Conservation (phyloP, 164 flowering plant genomes). For the Kingdonia uniflora region DNA sequence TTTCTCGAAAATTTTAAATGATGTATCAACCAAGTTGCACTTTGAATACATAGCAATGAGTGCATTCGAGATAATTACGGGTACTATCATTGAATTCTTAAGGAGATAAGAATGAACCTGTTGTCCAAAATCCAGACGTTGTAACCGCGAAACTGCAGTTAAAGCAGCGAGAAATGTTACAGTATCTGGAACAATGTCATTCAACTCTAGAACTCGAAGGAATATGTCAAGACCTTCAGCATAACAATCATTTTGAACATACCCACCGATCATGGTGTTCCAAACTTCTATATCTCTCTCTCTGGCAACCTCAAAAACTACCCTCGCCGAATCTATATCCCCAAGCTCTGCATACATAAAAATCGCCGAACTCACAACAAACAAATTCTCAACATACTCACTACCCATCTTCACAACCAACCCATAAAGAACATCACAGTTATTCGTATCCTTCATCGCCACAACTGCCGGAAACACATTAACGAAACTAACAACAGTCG, state of each 20-base stretch:
- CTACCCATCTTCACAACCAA: conserved; percentile 50
- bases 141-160: conserved; percentile 66
- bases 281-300: conserved; percentile 73
- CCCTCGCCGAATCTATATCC: conserved; percentile 41
- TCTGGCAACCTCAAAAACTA: conserved; percentile 40
- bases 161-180: conserved; percentile 56
- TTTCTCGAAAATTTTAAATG: conserved; percentile 46
- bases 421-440: conserved; percentile 46
- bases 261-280: conserved; percentile 86
- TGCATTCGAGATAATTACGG: conserved; percentile 45
- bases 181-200: conserved; percentile 37
- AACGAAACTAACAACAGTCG: conserved; percentile 63
- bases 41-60: conserved; percentile 73
- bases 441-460: conserved; percentile 18
- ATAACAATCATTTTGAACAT: conserved; percentile 47
- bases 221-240: conserved; percentile 52
- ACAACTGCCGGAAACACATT: conserved; percentile 75
- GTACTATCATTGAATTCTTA: conserved; percentile 26
- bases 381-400: conserved; percentile 45
- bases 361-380: conserved; percentile 66
- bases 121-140: conserved; percentile 36
- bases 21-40: conserved; percentile 40
- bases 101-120: conserved; percentile 65
- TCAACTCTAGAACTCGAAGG: conserved; percentile 29
- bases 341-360: conserved; percentile 63